phyloP scores from a whole-genome alignment of 164 flowering plant genomes.

The Warburgia ugandensis region DNA sequence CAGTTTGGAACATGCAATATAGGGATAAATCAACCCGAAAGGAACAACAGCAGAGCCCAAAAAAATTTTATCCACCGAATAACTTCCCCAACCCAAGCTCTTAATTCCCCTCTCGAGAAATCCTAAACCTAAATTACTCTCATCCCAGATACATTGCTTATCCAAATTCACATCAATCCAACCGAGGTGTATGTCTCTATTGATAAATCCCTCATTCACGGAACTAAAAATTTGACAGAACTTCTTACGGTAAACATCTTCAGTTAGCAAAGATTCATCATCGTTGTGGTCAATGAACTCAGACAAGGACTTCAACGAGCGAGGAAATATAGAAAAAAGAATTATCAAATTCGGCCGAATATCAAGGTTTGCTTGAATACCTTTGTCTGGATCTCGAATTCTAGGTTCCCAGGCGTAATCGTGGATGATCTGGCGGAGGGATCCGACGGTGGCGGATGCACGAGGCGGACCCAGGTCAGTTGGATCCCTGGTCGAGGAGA shows the following conservation, averaged over 20 bases:
- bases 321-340: constrained; percentile 45
- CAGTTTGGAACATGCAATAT: constrained; percentile 38
- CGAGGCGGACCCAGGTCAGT: constrained; percentile 7
- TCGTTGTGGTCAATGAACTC: constrained; percentile 30
- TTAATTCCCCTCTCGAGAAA: constrained; percentile 33
- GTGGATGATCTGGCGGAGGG: constrained; percentile 53
- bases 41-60: constrained; percentile 76
- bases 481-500: constrained; percentile 14
- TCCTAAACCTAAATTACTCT: constrained; percentile 2
- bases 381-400: constrained; percentile 17
- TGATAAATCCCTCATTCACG: constrained; percentile 43
- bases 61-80: constrained; percentile 53
- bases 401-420: constrained; percentile 72
- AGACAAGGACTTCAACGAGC: constrained; percentile 20
- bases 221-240: constrained; percentile 35
- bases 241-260: constrained; percentile 19
- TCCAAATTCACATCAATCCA: constrained; percentile 63
- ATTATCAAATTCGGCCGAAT: constrained; percentile 62
- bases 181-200: constrained; percentile 54
- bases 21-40: constrained; percentile 77
- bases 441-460: constrained; percentile 28
- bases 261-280: constrained; percentile 15
- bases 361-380: constrained; percentile 11
- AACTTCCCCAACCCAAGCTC: constrained; percentile 76
- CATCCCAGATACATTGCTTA: constrained; percentile 5